Base-by-base conservation (phyloP, 2,329 filamentous ascomycete species). In the Colletotrichum navitas region DNA sequence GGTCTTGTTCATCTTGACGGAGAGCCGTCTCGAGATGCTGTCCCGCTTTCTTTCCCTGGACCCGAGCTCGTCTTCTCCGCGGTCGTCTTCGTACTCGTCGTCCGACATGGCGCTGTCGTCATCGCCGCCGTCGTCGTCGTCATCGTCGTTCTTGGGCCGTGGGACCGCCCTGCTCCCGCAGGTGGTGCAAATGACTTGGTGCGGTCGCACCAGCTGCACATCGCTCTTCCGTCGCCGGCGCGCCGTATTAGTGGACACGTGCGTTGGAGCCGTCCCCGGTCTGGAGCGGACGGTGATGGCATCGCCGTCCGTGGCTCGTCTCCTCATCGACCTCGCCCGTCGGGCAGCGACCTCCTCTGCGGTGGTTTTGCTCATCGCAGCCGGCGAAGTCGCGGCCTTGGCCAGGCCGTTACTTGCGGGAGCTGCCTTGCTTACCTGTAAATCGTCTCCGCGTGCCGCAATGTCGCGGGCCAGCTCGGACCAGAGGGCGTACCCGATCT, bases 161-260 rank as follows among this genome's bases (percentile, higher is more conserved):
- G 52, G 61, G 54, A 60, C 43, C 3, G 67, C 67, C 10, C 62
- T 45, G 36, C 60, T 41, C 5, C 66, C 59, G n/a, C 66, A 72
- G 3, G 54, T 72, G 16, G 55, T 61, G 60, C 66, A 70, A 16
- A 59, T 21, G 16, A 54, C 36, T 21, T 63, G 51, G 32, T 68
- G 39, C 26, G 59, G n/a, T 18, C 45, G 43, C 39, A 60, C 59
- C 8, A 47, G 29, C 3, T 54, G 5, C 21, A 58, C 26, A 1
- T 63, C 60, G 65, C 59, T 63, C 45, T 47, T 68, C 10, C 67
- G 58, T 5, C 62, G n/a, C 10, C 21, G 1, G 14, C 52, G 43
- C 32, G 49, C 56, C 32, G 59, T 21, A n/a, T n/a, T n/a, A 4
- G 32, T 29, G 12, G 47, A 11, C 7, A 34, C 8, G 16, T 16